phyloP scores from a whole-genome alignment of 495 filamentous ascomycete genomes.

The Penicillium simplicissimum region DNA sequence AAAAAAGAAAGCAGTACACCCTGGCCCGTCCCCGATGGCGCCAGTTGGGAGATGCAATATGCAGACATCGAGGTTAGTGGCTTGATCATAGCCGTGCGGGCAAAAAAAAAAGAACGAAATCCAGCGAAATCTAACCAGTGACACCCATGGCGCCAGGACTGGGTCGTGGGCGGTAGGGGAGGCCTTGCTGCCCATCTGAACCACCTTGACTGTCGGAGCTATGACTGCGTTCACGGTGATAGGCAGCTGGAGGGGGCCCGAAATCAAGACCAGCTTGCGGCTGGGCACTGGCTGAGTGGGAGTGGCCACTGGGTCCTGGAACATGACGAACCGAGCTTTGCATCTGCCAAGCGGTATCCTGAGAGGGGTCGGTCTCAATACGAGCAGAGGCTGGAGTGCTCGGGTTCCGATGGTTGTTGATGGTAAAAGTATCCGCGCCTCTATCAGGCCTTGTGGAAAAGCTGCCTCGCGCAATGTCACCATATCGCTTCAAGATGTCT shows the following conservation, averaged over 20 bases:
- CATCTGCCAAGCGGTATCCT: constrained; percentile 71
- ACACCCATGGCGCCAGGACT: constrained; percentile 49
- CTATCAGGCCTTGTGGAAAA: constrained; percentile 59
- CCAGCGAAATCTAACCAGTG: constrained; percentile 35
- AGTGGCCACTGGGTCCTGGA: constrained; percentile 55
- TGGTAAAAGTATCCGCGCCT: constrained; percentile 54
- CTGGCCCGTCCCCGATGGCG: constrained; percentile 17
- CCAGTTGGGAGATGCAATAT: constrained; percentile 28
- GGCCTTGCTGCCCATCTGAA: constrained; percentile 36
- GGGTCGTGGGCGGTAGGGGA: constrained; percentile 45
- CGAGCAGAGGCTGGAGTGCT: constrained; percentile 51
- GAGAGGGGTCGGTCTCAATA: constrained; percentile 77
- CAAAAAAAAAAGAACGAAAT: constrained; percentile 15
- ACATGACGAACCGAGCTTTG: constrained; percentile 80
- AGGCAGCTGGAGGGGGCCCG: constrained; percentile 27
- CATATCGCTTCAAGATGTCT: constrained; percentile 90
- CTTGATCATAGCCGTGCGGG: constrained; percentile 25
- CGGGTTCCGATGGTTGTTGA: constrained; percentile 40
- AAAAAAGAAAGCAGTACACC: constrained; percentile 27
- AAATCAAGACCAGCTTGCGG: constrained; percentile 36
- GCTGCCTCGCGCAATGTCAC: constrained; percentile 65
- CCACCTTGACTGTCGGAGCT: constrained; percentile 45
- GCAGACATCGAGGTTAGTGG: constrained; percentile 25
- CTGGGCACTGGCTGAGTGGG: constrained; percentile 35
- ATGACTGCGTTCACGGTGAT: constrained; percentile 43